These are phyloP conservation scores for Hyphodiscus hymeniophilus DNA, from an alignment of 495 filamentous ascomycete genomes.

Conservation along the genomic window DNA sequence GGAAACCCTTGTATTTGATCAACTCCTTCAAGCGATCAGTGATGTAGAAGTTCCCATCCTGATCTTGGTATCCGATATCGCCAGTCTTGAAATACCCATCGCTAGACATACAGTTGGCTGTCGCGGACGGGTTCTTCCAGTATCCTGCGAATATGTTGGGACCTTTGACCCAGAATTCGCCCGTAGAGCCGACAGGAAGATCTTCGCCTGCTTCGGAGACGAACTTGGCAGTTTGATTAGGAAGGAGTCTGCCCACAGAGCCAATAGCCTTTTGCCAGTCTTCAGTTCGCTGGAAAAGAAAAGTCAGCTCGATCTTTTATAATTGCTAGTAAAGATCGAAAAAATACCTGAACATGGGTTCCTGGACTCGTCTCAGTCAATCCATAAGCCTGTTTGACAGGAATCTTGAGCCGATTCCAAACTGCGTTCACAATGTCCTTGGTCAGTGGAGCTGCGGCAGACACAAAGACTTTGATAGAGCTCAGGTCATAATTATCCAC, in stretches of 20 bases:
- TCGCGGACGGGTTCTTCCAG: constrained; percentile 52
- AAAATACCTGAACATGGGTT: constrained; percentile 46
- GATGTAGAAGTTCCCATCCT: constrained; percentile 51
- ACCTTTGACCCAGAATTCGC: constrained; percentile 63
- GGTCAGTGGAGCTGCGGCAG: constrained; percentile 78
- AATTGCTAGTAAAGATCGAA: no score
- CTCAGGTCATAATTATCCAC: constrained; percentile 73
- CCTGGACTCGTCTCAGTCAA: constrained; percentile 40
- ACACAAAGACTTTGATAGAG: constrained; percentile 71
- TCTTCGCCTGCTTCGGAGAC: constrained; percentile 43
- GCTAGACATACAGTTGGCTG: constrained; percentile 41
- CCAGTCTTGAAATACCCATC: constrained; percentile 65
- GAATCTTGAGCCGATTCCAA: constrained; percentile 60
- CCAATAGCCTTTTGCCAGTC: constrained; percentile 67
- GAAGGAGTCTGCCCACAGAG: constrained; percentile 67
- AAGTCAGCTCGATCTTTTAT: no score
- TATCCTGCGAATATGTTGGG: constrained; percentile 60
- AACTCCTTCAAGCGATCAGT: constrained; percentile 64
- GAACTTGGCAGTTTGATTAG: constrained; percentile 77
- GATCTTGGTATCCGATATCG: constrained; percentile 54
- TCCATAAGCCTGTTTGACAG: constrained; percentile 50
- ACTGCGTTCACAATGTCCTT: constrained; percentile 69
- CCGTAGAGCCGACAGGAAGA: constrained; percentile 35
- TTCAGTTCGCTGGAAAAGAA: background rate
- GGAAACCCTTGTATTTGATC: constrained; percentile 67